Percentiles rank a stretch among this genome's conserved stretches.
Evolutionary conservation across 192 early-diverging fungal species (phyloP).

Genomic region (Podila horticola): DNA sequence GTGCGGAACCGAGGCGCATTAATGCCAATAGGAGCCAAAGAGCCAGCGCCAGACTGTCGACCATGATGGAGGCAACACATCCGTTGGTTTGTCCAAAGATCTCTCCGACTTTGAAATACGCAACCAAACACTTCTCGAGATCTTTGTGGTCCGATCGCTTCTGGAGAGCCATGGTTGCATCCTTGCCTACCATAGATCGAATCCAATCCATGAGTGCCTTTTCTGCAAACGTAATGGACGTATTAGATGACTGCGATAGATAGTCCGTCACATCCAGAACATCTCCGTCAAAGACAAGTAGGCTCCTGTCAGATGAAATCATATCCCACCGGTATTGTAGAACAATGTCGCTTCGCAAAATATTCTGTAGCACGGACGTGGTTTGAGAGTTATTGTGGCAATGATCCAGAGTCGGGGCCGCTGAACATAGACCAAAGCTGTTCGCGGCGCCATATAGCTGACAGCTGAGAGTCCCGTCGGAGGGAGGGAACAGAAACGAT

Average conservation of each 20-base stretch:
- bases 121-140: constrained; percentile 7
- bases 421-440: neutral
- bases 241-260: neutral
- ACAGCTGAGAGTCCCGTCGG: neutral
- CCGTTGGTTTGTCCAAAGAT: constrained; percentile 24
- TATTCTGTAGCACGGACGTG: neutral
- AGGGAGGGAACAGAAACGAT: neutral
- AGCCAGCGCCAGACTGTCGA: constrained; percentile 15
- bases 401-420: neutral
- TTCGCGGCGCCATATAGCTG: neutral
- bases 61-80: constrained; percentile 22
- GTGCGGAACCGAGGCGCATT: constrained; percentile 21
- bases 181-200: constrained; percentile 16
- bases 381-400: neutral
- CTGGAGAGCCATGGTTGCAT: constrained; percentile 19
- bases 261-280: constrained; percentile 40
- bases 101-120: constrained; percentile 23
- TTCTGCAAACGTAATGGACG: neutral
- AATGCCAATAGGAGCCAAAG: constrained; percentile 12
- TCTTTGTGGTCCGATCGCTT: constrained; percentile 8
- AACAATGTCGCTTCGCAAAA: constrained; percentile 7
- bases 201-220: constrained; percentile 24
- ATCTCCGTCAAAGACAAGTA: constrained; percentile 18
- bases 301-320: neutral
- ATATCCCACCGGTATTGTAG: constrained; percentile 13